A percentile compares a stretch with the other conserved stretches of the same genome.
These are phyloP conservation scores for Starmera dryadoides DNA, from an alignment of 805 yeast species.

Conservation along the genomic window DNA sequence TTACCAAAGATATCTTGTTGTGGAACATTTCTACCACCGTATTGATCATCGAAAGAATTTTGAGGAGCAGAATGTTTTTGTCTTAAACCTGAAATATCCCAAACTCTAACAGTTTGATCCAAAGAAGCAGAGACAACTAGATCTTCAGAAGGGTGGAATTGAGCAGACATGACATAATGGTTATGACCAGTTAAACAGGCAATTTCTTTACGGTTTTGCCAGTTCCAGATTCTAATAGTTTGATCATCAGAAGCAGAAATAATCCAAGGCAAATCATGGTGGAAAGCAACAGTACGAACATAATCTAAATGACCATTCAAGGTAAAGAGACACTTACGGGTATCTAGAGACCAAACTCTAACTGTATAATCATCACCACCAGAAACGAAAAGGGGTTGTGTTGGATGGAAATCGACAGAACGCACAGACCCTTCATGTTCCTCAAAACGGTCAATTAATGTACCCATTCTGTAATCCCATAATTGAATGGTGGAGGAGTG, in stretches of 20 bases:
- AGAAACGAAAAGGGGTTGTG: slow-evolving; percentile 94
- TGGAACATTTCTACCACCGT: slow-evolving; percentile 50
- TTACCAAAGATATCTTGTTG: slow-evolving; percentile 93
- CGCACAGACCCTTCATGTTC: slow-evolving; percentile 99
- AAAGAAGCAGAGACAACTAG: slow-evolving; percentile 90
- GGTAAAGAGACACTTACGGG: slow-evolving; percentile 87
- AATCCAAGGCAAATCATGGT: slow-evolving; percentile 95
- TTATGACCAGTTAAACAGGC: slow-evolving; percentile 97
- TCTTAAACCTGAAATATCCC: slow-evolving; percentile 95
- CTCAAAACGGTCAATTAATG: slow-evolving; percentile 90
- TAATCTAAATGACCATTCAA: slow-evolving; percentile 92
- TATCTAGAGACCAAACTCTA: slow-evolving; percentile 92
- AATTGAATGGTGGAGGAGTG: slow-evolving; percentile 98
- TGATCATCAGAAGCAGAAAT: slow-evolving; percentile 95
- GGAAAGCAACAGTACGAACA: slow-evolving; percentile 90
- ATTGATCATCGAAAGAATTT: slow-evolving; percentile 33
- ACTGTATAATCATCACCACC: slow-evolving; percentile 97
- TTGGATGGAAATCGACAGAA: slow-evolving; percentile 92
- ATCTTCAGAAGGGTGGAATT: slow-evolving; percentile 94
- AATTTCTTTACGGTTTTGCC: slow-evolving; percentile 97
- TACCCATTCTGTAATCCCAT: slow-evolving; percentile 99
- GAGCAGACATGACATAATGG: slow-evolving; percentile 97
- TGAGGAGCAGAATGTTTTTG: slow-evolving; percentile 91
- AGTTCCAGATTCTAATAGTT: slow-evolving; percentile 97
- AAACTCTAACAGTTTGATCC: slow-evolving; percentile 97